Evolutionary conservation across 108 stramenopile genomes (phyloP), one percentile per base, ranked within the genome.

Genomic region (Cylindrotheca fusiformis): DNA sequence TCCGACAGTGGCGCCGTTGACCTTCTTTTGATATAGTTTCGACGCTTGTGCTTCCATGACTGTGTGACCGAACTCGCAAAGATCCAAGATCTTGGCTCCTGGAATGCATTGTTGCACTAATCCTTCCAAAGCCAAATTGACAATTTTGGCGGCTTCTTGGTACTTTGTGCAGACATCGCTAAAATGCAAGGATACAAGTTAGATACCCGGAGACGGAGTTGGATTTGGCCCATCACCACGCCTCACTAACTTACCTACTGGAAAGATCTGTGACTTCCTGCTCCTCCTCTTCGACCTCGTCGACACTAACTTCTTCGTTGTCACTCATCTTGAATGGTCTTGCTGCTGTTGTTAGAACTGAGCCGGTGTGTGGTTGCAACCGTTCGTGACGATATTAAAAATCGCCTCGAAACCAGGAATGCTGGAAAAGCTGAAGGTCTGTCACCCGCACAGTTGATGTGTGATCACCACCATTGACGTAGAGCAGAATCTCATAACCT

Each of bases 121-220:
- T 45, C 94, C 97, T 25, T 73, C 70, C 45, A 99, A 75, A 14
- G 97, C 95, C 52, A 91, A 65, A 65, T 99, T 96, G 30, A 91
- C 95, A 75, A 99, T 96, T 63, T 96, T 96, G 53, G 96, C 90
- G n/a, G 98, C 99, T 62, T 96, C 96, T 65, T 95, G 96, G 76
- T 98, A 99, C 84, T 99, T 99, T 60, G 97, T 98, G 60, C 88
- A 88, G 30, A 98, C 97, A 70, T 98, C 96, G 32, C 88, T 90
- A 65, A 63, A n/a, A 52, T 52, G 5, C 51, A n/a, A 8, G n/a
- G n/a, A 41, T 41, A 14, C 10, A 41, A 41, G 36, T 10, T 10
- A 10, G 36, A 41, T 14, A 41, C 6, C 36, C 4, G 23, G 25
- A 32, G 30, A 56, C 10, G 5, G 55, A 56, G 25, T 28, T 22